These are phyloP conservation scores for Suillus discolor DNA, from an alignment of 768 basidiomycete genomes.

Conservation along the genomic window DNA sequence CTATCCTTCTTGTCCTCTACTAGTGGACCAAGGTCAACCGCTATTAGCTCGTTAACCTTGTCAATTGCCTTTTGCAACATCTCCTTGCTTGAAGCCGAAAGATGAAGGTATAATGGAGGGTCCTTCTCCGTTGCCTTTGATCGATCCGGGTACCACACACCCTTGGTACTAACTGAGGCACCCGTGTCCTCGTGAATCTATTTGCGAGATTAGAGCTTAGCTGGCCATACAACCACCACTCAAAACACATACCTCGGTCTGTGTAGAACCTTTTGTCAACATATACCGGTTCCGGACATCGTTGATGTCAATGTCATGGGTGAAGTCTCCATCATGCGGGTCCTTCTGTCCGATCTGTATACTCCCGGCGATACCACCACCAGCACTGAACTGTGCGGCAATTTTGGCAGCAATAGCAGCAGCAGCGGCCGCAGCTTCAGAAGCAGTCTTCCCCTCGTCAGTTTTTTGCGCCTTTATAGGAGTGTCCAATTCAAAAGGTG, in stretches of 20 bases:
- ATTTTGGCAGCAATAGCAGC: slow-evolving; percentile 95
- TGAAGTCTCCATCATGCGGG: slow-evolving; percentile 77
- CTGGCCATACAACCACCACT: not conserved
- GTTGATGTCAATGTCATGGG: slow-evolving; percentile 95
- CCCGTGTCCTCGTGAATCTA: slow-evolving; percentile 94
- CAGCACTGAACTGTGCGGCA: slow-evolving; percentile 77
- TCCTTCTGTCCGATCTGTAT: slow-evolving; percentile 56
- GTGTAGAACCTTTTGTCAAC: slow-evolving; percentile 91
- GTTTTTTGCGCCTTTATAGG: slow-evolving; percentile 47
- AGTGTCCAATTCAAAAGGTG: slow-evolving; percentile 41
- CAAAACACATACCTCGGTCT: slow-evolving; percentile 69
- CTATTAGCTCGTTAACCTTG: slow-evolving; percentile 73
- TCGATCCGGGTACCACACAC: slow-evolving; percentile 95
- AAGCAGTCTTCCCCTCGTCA: slow-evolving; percentile 54
- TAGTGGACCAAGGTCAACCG: slow-evolving; percentile 75
- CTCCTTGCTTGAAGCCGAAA: slow-evolving; percentile 75
- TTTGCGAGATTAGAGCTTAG: slow-evolving; percentile 9
- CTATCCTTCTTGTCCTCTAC: slow-evolving; percentile 79
- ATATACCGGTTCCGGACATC: slow-evolving; percentile 94
- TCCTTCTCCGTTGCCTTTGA: slow-evolving; percentile 90
- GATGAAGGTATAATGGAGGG: slow-evolving; percentile 91
- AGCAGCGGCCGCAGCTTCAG: slow-evolving; percentile 68
- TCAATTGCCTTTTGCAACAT: slow-evolving; percentile 66
- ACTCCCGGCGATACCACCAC: slow-evolving; percentile 38
- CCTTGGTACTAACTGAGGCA: slow-evolving; percentile 90